Evolutionary conservation across 2,329 filamentous ascomycete species (phyloP), one percentile per base, ranked within the genome.

Genomic region (Aspergillus sp.): DNA sequence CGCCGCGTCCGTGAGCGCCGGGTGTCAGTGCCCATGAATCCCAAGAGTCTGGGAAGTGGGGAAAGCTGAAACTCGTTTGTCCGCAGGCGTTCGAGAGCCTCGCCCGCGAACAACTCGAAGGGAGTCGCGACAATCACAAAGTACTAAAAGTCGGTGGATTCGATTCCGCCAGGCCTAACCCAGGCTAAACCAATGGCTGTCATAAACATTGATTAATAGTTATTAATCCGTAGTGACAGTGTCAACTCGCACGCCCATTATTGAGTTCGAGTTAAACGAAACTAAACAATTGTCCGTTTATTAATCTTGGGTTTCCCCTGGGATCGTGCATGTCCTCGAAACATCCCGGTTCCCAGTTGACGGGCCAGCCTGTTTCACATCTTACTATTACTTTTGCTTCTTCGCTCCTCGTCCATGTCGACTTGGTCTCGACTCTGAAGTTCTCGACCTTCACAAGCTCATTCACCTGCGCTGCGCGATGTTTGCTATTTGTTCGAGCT

Each of bases 31-130:
- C 39, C 18, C 39, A 42, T 42, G n/a, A 20, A 51, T 51, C 51
- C 51, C 51, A 53, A 48, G 22, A 39, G 43, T 47, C 43, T 53
- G 51, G 51, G 32, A 53, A 53, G 51, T 53, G 51, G 51, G 43
- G 51, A 53, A 53, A 32, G 51, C 51, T 53, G 51, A 53, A 53
- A 53, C 51, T 53, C 42, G 34, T 48, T 48, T 53, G 51, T 41
- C 43, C 51, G 51, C 42, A 48, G 51, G 42, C 20, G 51, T 53
- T 53, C 51, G 34, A 48, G 42, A 53, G 51, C 51, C 51, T 53
- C 51, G 42, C 45, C 12, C 22, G 13, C 6, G 43, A 30, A 26
- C 43, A 30, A 45, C 43, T 45, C 8, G 20, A 5, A 15, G n/a
- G 12, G 8, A 26, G 12, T 13, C 6, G 26, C 24, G n/a, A 45